Percentiles rank a stretch among this genome's conserved stretches.
phyloP scores from a whole-genome alignment of 2,329 filamentous ascomycete species.

The Botrytis hyacinthi region DNA sequence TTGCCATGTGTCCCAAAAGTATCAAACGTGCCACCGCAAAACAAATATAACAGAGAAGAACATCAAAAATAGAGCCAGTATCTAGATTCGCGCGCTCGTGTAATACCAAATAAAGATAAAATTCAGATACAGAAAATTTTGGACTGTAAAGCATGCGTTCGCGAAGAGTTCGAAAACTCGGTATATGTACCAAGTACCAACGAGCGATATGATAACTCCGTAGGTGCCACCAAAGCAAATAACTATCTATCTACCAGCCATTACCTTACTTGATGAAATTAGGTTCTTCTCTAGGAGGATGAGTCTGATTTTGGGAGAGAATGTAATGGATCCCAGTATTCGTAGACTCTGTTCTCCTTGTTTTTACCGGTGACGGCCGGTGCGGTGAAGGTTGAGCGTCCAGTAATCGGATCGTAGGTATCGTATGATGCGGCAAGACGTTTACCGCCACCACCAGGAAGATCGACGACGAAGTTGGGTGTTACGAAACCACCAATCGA shows the following conservation, averaged over 20 bases:
- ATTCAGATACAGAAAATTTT: neutral
- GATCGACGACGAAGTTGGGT: conserved; percentile 61
- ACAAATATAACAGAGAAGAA: neutral
- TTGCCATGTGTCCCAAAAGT: conserved; percentile 11
- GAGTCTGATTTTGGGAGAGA: conserved; percentile 8
- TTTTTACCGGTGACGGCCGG: conserved; percentile 50
- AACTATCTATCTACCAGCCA: conserved; percentile 12
- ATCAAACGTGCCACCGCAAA: neutral
- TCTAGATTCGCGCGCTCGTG: neutral
- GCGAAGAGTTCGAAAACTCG: neutral
- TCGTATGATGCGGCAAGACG: conserved; percentile 53
- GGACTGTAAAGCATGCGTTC: neutral
- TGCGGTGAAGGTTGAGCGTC: conserved; percentile 54
- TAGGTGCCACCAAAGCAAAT: conserved; percentile 5
- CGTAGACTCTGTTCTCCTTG: conserved; percentile 51
- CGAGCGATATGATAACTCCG: conserved; percentile 4
- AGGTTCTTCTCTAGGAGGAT: neutral
- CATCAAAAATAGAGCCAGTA: neutral
- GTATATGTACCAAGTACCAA: neutral
- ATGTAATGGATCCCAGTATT: conserved; percentile 54
- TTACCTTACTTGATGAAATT: neutral
- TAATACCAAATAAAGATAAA: neutral
- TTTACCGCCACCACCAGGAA: conserved; percentile 63
- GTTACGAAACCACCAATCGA: conserved; percentile 62
- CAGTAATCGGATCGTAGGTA: conserved; percentile 52